Evolutionary conservation across 768 basidiomycete species (phyloP), one percentile per base, ranked within the genome.

Genomic region (Rickenella mellea): DNA sequence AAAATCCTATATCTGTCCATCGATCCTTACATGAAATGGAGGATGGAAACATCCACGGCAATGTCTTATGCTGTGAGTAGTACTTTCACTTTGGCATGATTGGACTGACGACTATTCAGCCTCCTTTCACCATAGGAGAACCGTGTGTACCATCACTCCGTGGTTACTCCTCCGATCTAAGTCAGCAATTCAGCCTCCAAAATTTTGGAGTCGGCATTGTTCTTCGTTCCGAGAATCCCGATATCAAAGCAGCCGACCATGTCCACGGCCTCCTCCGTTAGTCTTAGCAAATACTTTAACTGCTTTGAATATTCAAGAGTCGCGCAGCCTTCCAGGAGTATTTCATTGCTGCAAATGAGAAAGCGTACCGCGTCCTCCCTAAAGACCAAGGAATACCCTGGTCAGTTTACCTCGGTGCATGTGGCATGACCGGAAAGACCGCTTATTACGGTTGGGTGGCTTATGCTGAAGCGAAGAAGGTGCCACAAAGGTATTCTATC

Each of bases 331-430:
- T n/a, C n/a, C n/a, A n/a, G n/a, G n/a, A n/a, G n/a, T n/a, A n/a
- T n/a, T n/a, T n/a, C n/a, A n/a, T n/a, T n/a, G n/a, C n/a, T n/a
- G n/a, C n/a, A n/a, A n/a, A n/a, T n/a, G n/a, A n/a, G n/a, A n/a
- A n/a, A n/a, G n/a, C n/a, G n/a, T n/a, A n/a, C n/a, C n/a, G n/a
- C n/a, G n/a, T n/a, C n/a, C n/a, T n/a, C n/a, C n/a, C n/a, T n/a
- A n/a, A n/a, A n/a, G n/a, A n/a, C n/a, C n/a, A n/a, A n/a, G n/a
- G n/a, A n/a, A n/a, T n/a, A n/a, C 73, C 74, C 0, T 75, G 69
- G 71, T 62, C 66, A 0, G 57, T 58, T 0, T 74, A 68, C 48
- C 52, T 74, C 21, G 75, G 78, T 12, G 67, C 69, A 1, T 60
- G 65, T 3, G 77, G 78, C 10, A 76, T 63, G 62, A 51, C 58